These are phyloP conservation scores for Grosmannia huntii DNA, from an alignment of 2,329 filamentous ascomycete genomes.

Conservation along the genomic window DNA sequence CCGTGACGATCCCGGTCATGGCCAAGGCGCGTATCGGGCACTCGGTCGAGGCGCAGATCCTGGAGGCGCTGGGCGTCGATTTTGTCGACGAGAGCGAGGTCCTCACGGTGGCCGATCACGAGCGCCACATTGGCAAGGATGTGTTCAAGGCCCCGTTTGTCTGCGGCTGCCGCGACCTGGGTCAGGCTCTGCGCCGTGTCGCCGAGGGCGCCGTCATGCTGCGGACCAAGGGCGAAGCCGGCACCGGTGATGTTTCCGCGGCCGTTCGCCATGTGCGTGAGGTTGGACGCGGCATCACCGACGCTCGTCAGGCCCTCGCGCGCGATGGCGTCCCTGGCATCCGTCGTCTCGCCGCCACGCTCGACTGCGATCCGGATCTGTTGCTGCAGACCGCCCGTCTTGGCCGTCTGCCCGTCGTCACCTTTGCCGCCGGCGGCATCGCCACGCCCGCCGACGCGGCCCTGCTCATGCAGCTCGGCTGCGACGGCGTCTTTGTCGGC, in stretches of 20 bases:
- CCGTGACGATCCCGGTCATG: slow-evolving; percentile 98
- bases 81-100: slow-evolving; percentile 99
- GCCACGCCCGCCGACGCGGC: slow-evolving; percentile 96
- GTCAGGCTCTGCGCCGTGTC: slow-evolving; percentile 83
- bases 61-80: slow-evolving; percentile 88
- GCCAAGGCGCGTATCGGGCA: slow-evolving; percentile 96
- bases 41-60: slow-evolving; percentile 96
- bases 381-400: slow-evolving; percentile 79
- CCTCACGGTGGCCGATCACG: slow-evolving; percentile 82
- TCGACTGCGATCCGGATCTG: slow-evolving; percentile 65
- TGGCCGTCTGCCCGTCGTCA: slow-evolving; percentile 84
- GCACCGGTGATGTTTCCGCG: slow-evolving; percentile 93
- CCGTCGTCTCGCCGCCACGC: slow-evolving; percentile 65
- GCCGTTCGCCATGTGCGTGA: slow-evolving; percentile 93
- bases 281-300: slow-evolving; percentile 69
- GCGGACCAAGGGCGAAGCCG: slow-evolving; percentile 94
- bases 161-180: slow-evolving; percentile 88
- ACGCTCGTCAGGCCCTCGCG: slow-evolving; percentile 61
- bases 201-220: slow-evolving; percentile 97
- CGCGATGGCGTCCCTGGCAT: slow-evolving; percentile 38
- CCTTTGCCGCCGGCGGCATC: slow-evolving; percentile 97
- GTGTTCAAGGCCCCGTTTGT: slow-evolving; percentile 79
- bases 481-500: slow-evolving; percentile 95
- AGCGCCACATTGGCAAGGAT: slow-evolving; percentile 85
- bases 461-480: slow-evolving; percentile 96